These are phyloP conservation scores for Hanseniaspora clermontiae DNA, from an alignment of 805 yeast species.

Conservation along the genomic window DNA sequence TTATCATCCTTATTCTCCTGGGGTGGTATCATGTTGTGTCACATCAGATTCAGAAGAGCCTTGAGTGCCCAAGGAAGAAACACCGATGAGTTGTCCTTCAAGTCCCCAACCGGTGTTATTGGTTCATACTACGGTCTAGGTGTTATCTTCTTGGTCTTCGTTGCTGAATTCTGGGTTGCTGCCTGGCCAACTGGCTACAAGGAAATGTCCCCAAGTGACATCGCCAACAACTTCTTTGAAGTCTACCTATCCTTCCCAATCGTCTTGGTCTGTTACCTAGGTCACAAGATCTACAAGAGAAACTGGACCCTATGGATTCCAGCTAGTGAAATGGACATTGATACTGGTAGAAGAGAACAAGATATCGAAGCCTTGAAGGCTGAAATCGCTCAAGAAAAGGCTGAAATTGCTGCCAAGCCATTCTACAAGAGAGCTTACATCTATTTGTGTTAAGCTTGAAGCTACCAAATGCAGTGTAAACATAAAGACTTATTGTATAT, in stretches of 20 bases:
- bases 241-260: slow-evolving; percentile 56
- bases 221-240: slow-evolving; percentile 49
- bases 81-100: slow-evolving; percentile 53
- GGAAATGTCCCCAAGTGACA: slow-evolving; percentile 35
- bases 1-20: slow-evolving; percentile 51
- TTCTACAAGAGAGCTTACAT: slow-evolving; percentile 34
- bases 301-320: slow-evolving; percentile 33
- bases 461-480: too few relatives aligned
- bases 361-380: slow-evolving; percentile 42
- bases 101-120: slow-evolving; percentile 51
- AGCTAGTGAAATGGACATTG: slow-evolving; percentile 44
- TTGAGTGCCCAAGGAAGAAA: slow-evolving; percentile 52
- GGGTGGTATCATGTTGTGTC: slow-evolving; percentile 48
- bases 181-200: slow-evolving; percentile 49
- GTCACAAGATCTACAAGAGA: slow-evolving; percentile 44
- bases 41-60: slow-evolving; percentile 53
- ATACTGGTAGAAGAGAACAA: slow-evolving; percentile 47
- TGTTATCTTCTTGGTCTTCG: slow-evolving; percentile 47
- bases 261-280: slow-evolving; percentile 43
- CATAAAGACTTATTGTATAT: not conserved
- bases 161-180: slow-evolving; percentile 76
- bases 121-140: slow-evolving; percentile 55
- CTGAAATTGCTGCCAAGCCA: slow-evolving; percentile 33
- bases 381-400: slow-evolving; percentile 42
- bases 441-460: slow-evolving; percentile 13